phyloP scores from a whole-genome alignment of 495 filamentous ascomycete genomes.

The Annulohypoxylon nitens region DNA sequence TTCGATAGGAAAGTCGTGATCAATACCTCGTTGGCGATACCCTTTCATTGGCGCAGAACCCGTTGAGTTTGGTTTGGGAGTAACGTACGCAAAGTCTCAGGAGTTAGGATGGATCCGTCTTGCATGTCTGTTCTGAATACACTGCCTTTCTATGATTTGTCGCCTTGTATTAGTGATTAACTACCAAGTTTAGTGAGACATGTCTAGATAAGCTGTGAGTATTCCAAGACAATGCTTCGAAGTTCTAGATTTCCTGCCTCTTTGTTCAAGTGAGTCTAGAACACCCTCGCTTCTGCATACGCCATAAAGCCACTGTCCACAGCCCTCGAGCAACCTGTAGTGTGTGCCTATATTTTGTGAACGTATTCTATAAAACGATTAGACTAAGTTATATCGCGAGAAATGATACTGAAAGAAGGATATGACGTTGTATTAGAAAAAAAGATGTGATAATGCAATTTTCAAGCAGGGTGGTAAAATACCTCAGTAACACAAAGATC shows the following conservation, averaged over 20 bases:
- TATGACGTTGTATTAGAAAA: too few relatives aligned
- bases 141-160: background rate
- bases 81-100: background rate
- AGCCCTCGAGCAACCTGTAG: too few relatives aligned
- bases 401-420: too few relatives aligned
- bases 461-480: too few relatives aligned
- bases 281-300: background rate
- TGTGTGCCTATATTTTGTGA: too few relatives aligned
- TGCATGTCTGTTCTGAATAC: conserved; percentile 3
- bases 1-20: conserved; percentile 7
- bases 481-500: too few relatives aligned
- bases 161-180: background rate
- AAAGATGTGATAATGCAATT: too few relatives aligned
- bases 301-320: background rate
- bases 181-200: background rate
- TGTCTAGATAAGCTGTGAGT: background rate
- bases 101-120: background rate
- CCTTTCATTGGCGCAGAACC: conserved; percentile 6
- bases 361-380: too few relatives aligned
- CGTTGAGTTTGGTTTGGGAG: background rate
- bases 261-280: background rate
- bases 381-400: too few relatives aligned
- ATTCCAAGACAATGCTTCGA: background rate
- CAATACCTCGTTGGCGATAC: background rate
- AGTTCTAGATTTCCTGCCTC: background rate